Evolutionary conservation across 139 green algal species (phyloP).

Genomic region (Chlamydomonas schloesseri): DNA sequence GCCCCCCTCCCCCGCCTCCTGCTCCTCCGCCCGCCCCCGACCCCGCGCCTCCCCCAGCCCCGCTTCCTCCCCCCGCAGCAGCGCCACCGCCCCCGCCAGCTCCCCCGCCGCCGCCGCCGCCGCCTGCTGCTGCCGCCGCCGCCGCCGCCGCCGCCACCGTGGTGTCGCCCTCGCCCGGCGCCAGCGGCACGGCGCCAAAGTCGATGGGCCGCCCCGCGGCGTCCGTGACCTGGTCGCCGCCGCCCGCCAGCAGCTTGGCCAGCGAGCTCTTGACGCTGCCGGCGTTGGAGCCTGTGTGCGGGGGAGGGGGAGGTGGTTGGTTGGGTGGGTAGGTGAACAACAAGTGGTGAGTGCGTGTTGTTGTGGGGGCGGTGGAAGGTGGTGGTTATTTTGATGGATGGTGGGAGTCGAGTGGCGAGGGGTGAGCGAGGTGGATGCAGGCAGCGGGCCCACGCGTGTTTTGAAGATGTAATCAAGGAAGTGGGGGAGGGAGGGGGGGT

Average conservation of each 20-base stretch:
- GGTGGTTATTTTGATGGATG: too few relatives aligned
- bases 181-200: constrained; percentile 45
- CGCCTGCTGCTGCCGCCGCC: neutral
- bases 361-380: too few relatives aligned
- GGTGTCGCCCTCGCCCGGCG: neutral
- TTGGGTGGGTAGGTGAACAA: too few relatives aligned
- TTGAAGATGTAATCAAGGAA: too few relatives aligned
- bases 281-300: constrained; percentile 30
- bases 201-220: constrained; percentile 37
- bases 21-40: too few relatives aligned
- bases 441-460: too few relatives aligned
- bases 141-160: neutral
- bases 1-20: neutral
- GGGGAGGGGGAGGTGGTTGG: neutral
- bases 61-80: neutral
- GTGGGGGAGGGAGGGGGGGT: too few relatives aligned
- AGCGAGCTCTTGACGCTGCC: constrained; percentile 48
- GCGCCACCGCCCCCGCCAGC: neutral
- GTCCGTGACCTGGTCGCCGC: constrained; percentile 44
- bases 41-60: neutral
- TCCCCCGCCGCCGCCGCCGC: neutral
- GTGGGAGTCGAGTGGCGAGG: too few relatives aligned
- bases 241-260: constrained; percentile 47
- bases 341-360: too few relatives aligned
- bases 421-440: too few relatives aligned